Evolutionary conservation across 176 grass and related monocot species (phyloP).

Genomic region (Eragrostis curvula): DNA sequence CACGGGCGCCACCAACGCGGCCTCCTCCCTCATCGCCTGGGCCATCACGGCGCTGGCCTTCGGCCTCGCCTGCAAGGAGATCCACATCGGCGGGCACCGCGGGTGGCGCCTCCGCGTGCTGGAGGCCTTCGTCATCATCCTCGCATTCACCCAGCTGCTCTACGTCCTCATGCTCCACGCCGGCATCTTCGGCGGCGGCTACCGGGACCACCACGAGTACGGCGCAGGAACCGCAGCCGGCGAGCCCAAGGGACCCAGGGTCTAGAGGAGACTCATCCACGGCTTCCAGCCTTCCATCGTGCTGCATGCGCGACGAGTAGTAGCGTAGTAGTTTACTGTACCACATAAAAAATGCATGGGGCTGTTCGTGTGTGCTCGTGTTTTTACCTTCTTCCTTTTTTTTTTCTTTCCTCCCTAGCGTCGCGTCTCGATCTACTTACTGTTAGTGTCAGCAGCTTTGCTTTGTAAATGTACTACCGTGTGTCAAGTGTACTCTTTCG

Average conservation of each 20-base stretch:
- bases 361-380: too few relatives aligned
- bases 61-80: constrained; percentile 83
- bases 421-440: too few relatives aligned
- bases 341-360: too few relatives aligned
- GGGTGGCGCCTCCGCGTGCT: constrained; percentile 76
- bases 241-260: constrained; percentile 63
- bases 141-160: constrained; percentile 82
- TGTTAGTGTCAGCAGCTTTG: too few relatives aligned
- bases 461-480: too few relatives aligned
- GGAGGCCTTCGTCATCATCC: constrained; percentile 81
- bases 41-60: constrained; percentile 78
- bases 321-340: too few relatives aligned
- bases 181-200: constrained; percentile 60
- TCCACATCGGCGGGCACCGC: constrained; percentile 51
- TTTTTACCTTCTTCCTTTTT: too few relatives aligned
- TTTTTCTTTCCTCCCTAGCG: too few relatives aligned
- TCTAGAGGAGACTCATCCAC: constrained; percentile 12
- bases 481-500: too few relatives aligned
- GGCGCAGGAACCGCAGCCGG: constrained; percentile 36
- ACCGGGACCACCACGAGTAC: constrained; percentile 70
- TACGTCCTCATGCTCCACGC: constrained; percentile 83
- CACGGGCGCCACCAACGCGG: constrained; percentile 57
- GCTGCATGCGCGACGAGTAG: too few relatives aligned
- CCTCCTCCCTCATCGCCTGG: constrained; percentile 61
- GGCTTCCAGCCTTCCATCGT: too few relatives aligned